Evolutionary conservation across 352 stramenopile species (phyloP).

Genomic region (Phytophthora idaei): DNA sequence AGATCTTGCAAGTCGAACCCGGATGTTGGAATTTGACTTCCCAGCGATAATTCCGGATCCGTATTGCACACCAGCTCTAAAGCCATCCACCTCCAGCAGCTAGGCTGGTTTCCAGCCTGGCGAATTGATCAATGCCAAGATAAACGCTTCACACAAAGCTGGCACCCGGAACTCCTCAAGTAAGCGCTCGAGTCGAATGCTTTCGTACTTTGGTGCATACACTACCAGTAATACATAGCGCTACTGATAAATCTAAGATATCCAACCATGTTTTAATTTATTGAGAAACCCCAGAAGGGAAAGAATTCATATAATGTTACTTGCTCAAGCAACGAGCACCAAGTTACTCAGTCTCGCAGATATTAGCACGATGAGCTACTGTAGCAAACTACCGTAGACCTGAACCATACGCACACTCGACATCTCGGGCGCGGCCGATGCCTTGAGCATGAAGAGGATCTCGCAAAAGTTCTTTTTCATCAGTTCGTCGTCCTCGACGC

Average conservation of each 20-base stretch:
- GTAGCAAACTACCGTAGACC: not conserved
- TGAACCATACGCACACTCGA: not conserved
- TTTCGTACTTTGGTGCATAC: too few relatives aligned
- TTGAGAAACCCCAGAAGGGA: not conserved
- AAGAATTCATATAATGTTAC: not conserved
- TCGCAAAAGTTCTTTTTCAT: slow-evolving; percentile 8
- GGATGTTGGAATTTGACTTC: not conserved
- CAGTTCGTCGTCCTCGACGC: slow-evolving; percentile 11
- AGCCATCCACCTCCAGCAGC: too few relatives aligned
- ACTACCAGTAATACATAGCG: too few relatives aligned
- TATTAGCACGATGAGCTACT: not conserved
- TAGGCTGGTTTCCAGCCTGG: too few relatives aligned
- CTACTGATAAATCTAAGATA: too few relatives aligned
- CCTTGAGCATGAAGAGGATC: slow-evolving; percentile 9
- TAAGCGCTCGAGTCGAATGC: too few relatives aligned
- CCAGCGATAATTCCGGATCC: not conserved
- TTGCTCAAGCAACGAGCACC: not conserved
- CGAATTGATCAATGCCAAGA: not conserved
- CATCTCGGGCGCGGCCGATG: not conserved
- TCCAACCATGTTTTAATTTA: not conserved
- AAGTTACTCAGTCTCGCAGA: not conserved
- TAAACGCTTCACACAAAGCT: too few relatives aligned
- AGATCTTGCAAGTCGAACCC: not conserved
- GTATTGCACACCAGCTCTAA: not conserved
- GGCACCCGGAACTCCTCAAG: too few relatives aligned